Percentiles rank a stretch among this genome's conserved stretches.
phyloP scores from a whole-genome alignment of 1,139 yeast species.

The Lodderomyces oxycetoniae region DNA sequence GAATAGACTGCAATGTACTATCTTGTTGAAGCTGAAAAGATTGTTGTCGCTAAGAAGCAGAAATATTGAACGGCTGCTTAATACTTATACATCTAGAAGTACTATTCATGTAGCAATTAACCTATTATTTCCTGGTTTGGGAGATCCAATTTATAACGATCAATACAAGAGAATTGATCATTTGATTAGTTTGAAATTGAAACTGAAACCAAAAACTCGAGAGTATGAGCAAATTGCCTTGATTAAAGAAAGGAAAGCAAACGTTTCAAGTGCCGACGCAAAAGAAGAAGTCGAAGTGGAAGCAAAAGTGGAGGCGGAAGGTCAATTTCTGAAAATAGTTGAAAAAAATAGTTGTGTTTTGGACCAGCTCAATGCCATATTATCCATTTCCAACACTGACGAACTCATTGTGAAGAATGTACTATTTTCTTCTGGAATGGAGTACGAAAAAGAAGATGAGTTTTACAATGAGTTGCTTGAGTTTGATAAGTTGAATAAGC shows the following conservation, averaged over 20 bases:
- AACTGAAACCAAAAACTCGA: no score
- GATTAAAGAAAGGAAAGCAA: not conserved
- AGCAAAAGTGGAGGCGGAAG: not conserved
- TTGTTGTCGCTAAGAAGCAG: no score
- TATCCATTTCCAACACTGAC: not conserved
- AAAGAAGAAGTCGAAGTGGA: not conserved
- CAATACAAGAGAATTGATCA: not conserved
- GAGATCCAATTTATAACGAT: slow-evolving; percentile 2
- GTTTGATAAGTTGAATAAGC: slow-evolving; percentile 8
- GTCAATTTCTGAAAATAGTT: not conserved
- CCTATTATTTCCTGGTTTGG: slow-evolving; percentile 10
- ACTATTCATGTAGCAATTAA: slow-evolving; percentile 7
- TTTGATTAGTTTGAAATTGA: no score
- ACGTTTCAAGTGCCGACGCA: not conserved
- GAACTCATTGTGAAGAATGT: not conserved
- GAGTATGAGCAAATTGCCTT: no score
- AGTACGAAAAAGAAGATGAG: slow-evolving; percentile 3
- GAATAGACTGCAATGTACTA: no score
- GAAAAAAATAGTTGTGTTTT: not conserved
- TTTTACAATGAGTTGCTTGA: slow-evolving; percentile 6
- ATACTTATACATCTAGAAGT: no score
- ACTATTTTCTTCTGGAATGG: no score
- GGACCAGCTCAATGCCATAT: not conserved
- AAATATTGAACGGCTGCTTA: no score
- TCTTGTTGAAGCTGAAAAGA: no score